Conservation (phyloP, 2,329 filamentous ascomycete species). For the Epichloe uncinata region DNA sequence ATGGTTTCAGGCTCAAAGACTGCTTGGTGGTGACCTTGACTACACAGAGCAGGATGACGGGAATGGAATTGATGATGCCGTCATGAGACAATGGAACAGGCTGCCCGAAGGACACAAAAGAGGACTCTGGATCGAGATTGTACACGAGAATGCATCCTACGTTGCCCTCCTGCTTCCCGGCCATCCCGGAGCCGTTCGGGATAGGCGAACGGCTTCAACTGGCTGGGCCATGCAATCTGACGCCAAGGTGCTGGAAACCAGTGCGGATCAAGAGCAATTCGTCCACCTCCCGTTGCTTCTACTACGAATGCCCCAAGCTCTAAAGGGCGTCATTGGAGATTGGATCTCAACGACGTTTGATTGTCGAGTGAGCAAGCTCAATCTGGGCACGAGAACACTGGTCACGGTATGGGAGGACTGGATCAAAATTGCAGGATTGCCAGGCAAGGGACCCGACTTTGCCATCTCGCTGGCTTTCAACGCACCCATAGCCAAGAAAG, state of each 20-base stretch:
- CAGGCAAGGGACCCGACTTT: conserved; percentile 27
- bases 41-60: conserved; percentile 8
- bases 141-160: conserved; percentile 40
- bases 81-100: conserved; percentile 6
- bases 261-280: conserved; percentile 20
- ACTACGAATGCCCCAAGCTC: conserved; percentile 39
- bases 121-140: conserved; percentile 33
- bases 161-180: conserved; percentile 36
- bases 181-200: conserved; percentile 8
- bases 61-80: conserved; percentile 7
- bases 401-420: conserved; percentile 38
- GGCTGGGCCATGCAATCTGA: conserved; percentile 12
- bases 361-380: conserved; percentile 38
- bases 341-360: conserved; percentile 43
- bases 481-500: conserved; percentile 18
- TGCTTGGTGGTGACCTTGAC: conserved; percentile 18
- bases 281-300: conserved; percentile 38
- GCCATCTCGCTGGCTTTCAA: conserved; percentile 39
- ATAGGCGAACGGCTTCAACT: conserved; percentile 2
- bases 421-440: conserved; percentile 27
- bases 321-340: conserved; percentile 34
- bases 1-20: conserved; percentile 26
- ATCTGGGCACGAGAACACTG: conserved; percentile 36
- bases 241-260: neutral
- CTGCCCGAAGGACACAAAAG: conserved; percentile 13